These are phyloP conservation scores for Heliocybe sulcata DNA, from an alignment of 1,284 basidiomycete species.

Conservation along the genomic window DNA sequence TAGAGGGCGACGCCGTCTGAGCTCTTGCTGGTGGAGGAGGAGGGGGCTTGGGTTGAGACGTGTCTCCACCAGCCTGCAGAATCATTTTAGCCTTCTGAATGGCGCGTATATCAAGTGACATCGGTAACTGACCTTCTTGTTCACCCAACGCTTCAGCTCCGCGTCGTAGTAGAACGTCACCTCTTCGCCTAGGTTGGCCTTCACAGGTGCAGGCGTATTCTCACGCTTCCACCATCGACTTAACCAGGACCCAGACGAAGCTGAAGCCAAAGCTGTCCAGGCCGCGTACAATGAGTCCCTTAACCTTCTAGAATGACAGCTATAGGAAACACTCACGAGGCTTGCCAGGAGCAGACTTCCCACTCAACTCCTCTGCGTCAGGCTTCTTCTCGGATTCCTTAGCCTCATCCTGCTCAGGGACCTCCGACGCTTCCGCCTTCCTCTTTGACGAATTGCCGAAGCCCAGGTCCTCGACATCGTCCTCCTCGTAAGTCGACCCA, in stretches of 20 bases:
- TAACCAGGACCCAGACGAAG: conserved; percentile 64
- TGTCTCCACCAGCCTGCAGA: conserved; percentile 44
- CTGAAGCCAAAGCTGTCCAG: conserved; percentile 19
- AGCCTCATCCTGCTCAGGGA: conserved; percentile 25
- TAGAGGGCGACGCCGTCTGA: conserved; percentile 74
- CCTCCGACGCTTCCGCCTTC: conserved; percentile 8
- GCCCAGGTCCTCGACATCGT: conserved; percentile 82
- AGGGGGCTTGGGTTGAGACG: conserved; percentile 41
- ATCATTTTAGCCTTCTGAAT: conserved; percentile 8
- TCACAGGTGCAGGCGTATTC: conserved; percentile 59
- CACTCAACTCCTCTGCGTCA: background rate
- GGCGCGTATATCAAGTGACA: background rate
- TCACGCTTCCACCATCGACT: conserved; percentile 66
- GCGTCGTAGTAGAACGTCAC: conserved; percentile 92
- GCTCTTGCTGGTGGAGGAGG: conserved; percentile 68
- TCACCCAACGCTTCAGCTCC: conserved; percentile 94
- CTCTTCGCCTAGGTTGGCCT: conserved; percentile 92
- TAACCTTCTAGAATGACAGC: background rate
- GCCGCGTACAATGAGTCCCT: background rate
- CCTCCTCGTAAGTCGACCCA: conserved; percentile 26
- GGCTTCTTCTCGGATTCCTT: conserved; percentile 24
- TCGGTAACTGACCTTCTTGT: conserved; percentile 68
- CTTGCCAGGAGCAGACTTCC: conserved; percentile 21
- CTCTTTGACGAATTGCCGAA: conserved; percentile 61
- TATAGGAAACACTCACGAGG: conserved; percentile 24